phyloP scores from a whole-genome alignment of 176 grass and related monocot species.

The Chrysopogon serrulatus region DNA sequence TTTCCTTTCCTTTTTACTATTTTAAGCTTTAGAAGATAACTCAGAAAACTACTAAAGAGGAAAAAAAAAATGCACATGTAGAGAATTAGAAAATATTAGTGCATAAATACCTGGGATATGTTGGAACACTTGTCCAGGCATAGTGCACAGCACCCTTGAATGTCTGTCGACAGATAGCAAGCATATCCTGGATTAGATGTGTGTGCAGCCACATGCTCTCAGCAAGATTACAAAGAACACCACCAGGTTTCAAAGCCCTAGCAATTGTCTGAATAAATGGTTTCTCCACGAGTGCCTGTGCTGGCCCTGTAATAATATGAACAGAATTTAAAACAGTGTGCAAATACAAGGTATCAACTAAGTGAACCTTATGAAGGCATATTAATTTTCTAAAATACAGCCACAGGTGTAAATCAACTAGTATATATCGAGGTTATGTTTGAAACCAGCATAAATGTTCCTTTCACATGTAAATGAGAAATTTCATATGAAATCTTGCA shows the following conservation, averaged over 20 bases:
- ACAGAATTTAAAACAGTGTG: background rate
- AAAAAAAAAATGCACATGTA: background rate
- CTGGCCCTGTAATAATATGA: conserved; percentile 55
- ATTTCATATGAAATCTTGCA: background rate
- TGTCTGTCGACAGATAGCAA: conserved; percentile 58
- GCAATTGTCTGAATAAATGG: conserved; percentile 83
- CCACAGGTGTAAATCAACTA: background rate
- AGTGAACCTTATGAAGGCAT: background rate
- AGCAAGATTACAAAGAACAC: conserved; percentile 89
- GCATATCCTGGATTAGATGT: conserved; percentile 95
- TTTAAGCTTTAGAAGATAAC: background rate
- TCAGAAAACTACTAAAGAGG: background rate
- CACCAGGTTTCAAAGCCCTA: conserved; percentile 78
- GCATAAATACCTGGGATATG: conserved; percentile 70
- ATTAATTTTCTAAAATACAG: background rate
- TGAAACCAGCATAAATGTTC: background rate
- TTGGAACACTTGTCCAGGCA: conserved; percentile 86
- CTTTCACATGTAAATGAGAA: background rate
- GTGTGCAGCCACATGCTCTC: conserved; percentile 95
- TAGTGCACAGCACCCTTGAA: conserved; percentile 81
- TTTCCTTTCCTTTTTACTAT: background rate
- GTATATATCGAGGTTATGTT: background rate
- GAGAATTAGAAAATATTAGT: background rate
- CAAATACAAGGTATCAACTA: background rate
- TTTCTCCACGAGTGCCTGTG: conserved; percentile 87